A percentile compares a stretch with the other conserved stretches of the same genome.
Conservation (phyloP, 2,329 filamentous ascomycete genomes). For the Incumbomyces delicatus region DNA sequence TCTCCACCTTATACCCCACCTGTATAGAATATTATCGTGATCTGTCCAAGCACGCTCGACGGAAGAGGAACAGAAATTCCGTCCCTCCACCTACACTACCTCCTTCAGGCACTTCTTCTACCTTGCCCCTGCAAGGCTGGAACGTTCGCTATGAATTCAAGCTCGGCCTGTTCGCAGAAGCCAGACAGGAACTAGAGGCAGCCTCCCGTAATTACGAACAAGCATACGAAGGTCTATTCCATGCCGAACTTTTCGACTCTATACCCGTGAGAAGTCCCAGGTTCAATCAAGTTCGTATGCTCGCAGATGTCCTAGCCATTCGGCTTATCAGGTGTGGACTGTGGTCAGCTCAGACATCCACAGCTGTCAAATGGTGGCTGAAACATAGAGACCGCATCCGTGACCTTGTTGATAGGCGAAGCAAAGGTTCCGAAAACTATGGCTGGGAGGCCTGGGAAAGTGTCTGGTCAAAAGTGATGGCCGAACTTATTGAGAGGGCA, state of each 20-base stretch:
- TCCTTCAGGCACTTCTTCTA: slow-evolving; percentile 73
- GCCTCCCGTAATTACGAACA: slow-evolving; percentile 78
- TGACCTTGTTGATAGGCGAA: slow-evolving; percentile 70
- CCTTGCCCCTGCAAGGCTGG: slow-evolving; percentile 78
- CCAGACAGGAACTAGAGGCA: slow-evolving; percentile 82
- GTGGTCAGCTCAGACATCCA: slow-evolving; percentile 67
- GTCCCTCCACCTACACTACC: slow-evolving; percentile 74
- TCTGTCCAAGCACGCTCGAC: slow-evolving; percentile 78
- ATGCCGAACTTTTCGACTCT: slow-evolving; percentile 73
- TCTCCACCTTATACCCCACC: slow-evolving; percentile 61
- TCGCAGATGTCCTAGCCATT: slow-evolving; percentile 73
- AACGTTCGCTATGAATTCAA: slow-evolving; percentile 94
- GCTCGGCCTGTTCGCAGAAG: slow-evolving; percentile 79
- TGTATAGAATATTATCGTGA: slow-evolving; percentile 89
- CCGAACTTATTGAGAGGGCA: slow-evolving; percentile 44
- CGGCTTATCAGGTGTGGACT: slow-evolving; percentile 74
- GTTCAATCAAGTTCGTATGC: slow-evolving; percentile 84
- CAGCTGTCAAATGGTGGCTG: slow-evolving; percentile 72
- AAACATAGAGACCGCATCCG: slow-evolving; percentile 63
- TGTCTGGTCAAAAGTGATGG: slow-evolving; percentile 56
- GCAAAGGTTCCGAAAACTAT: slow-evolving; percentile 78
- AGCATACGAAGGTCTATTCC: slow-evolving; percentile 74
- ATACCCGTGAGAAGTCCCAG: slow-evolving; percentile 83
- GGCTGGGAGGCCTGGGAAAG: slow-evolving; percentile 93
- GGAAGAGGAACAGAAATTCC: slow-evolving; percentile 72